A percentile compares a stretch with the other conserved stretches of the same genome.
phyloP scores from a whole-genome alignment of 1,139 yeast species.

The Geotrichum candidum region DNA sequence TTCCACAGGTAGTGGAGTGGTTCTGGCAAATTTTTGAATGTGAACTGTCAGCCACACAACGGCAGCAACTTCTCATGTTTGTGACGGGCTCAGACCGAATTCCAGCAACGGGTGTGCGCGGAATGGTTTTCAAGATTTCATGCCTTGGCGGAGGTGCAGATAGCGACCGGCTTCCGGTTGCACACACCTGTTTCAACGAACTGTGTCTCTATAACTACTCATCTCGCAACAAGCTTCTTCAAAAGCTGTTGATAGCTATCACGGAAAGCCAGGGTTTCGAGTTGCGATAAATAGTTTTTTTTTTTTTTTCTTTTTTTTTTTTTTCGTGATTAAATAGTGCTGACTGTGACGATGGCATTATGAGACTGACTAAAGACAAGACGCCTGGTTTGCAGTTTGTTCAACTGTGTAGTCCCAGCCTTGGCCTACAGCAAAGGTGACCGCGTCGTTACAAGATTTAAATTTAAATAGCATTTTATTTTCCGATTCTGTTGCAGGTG shows the following conservation, averaged over 20 bases:
- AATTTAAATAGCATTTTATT: constrained; percentile 5
- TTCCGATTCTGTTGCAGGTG: constrained; percentile 15
- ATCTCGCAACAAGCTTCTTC: constrained; percentile 45
- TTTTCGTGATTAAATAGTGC: neutral
- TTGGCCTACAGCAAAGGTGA: constrained; percentile 1
- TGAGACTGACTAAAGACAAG: neutral
- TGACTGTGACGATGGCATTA: neutral
- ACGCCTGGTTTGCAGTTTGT: neutral
- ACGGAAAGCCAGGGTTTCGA: constrained; percentile 83
- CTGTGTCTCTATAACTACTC: constrained; percentile 64
- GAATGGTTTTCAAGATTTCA: constrained; percentile 7
- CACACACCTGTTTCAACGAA: constrained; percentile 94
- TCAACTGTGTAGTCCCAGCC: constrained; percentile 6
- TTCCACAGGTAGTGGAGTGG: constrained; percentile 51
- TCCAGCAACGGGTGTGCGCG: constrained; percentile 77
- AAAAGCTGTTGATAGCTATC: constrained; percentile 60
- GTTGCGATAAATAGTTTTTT: constrained; percentile 40
- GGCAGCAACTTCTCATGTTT: constrained; percentile 61
- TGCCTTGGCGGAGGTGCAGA: constrained; percentile 38
- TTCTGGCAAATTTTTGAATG: constrained; percentile 67
- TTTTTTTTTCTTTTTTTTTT: too few relatives aligned
- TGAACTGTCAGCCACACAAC: constrained; percentile 41
- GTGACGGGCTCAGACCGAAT: constrained; percentile 87
- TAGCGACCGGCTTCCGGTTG: constrained; percentile 59
- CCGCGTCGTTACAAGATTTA: constrained; percentile 1